These are phyloP conservation scores for Carpinus viminea DNA, from an alignment of 306 rosid species.

Conservation along the genomic window DNA sequence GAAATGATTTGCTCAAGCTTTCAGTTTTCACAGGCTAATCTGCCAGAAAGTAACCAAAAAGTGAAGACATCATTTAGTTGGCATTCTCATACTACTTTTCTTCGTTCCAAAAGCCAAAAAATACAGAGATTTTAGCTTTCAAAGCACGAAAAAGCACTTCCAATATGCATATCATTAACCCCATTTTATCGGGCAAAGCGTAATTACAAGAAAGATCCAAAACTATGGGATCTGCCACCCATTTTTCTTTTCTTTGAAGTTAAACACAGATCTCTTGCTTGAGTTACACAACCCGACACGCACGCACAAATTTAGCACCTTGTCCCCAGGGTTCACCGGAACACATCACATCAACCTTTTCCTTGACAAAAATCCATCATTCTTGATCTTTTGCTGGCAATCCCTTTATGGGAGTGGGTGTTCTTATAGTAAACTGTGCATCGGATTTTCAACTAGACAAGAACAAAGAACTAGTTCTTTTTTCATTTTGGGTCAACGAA, in stretches of 20 bases:
- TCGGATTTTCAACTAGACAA: background rate
- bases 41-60: background rate
- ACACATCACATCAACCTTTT: background rate
- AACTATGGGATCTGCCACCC: background rate
- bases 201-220: background rate
- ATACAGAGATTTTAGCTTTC: background rate
- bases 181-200: background rate
- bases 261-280: conserved; percentile 4
- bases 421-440: background rate
- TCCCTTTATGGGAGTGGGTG: background rate
- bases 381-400: background rate
- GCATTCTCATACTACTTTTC: background rate
- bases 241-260: background rate
- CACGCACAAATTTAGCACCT: background rate
- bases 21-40: background rate
- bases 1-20: background rate
- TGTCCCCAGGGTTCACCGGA: background rate
- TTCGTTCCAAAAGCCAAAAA: background rate
- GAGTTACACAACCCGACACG: background rate
- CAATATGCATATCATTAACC: background rate
- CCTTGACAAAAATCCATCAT: background rate
- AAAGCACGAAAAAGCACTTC: background rate
- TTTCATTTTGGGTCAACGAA: background rate
- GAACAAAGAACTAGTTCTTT: background rate
- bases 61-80: background rate